Base-by-base conservation (phyloP, 306 rosid species). In the Acacia acuminata region DNA sequence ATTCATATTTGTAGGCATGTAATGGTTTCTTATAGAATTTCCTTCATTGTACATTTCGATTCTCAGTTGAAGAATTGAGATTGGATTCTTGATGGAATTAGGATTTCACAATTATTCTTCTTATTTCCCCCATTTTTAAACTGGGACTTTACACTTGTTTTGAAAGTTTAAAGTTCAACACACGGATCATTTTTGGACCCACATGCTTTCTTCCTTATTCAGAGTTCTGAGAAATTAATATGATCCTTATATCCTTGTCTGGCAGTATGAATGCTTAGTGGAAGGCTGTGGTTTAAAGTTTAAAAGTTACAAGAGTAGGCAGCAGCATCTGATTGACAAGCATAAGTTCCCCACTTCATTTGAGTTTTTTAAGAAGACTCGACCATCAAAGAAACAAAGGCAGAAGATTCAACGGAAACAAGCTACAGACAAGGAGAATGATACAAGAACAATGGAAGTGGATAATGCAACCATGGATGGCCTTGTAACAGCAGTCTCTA, bases 301-400 rank as follows among this genome's bases (percentile, higher is more conserved):
- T 86, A 94, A 94, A 90, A 90, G 73, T 88, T 91, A 89, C 77
- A 87, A 88, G 81, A 84, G 94, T 45, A 88, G 99, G 83, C 94
- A 91, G 64, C 96, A 91, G 83, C 99, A 96, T 88, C 92, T 96
- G 73, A 88, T 92, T 78, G 99, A 96, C 90, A 96, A 91, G 89
- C 99, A 96, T 86, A 84, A 84, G 65, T 96, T 96, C 81, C 92
- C 98, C 27, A 78, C 87, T 56, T 89, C 98, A 67, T 96, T 92
- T 36, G 94, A 94, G 77, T 96, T 94, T 87, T 87, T 77, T 80
- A 91, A 89, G 88, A 91, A 94, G 86, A 82, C 93, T 66, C 86
- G 55, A 15, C 90, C 89, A 25, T 96, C 98, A 34, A 94, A 90
- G 86, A 96, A 92, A 78, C 94, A 83, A 10, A 88, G 99, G 83